These are phyloP conservation scores for Diaporthe amygdali DNA, from an alignment of 2,329 filamentous ascomycete genomes.

Conservation along the genomic window DNA sequence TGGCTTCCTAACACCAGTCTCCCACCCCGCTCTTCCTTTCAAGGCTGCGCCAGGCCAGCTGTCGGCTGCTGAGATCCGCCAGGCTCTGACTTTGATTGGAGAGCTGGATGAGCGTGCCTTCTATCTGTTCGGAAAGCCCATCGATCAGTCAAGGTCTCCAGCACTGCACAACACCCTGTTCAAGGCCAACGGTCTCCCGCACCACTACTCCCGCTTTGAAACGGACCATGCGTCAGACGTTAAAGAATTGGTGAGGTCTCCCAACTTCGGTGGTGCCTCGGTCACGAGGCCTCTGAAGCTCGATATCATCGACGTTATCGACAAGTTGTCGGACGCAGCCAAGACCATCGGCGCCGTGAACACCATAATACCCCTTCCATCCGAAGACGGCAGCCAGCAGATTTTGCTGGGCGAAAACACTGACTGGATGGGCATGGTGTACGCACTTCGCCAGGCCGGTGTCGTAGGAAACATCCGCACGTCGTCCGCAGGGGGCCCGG, in stretches of 20 bases:
- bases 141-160: slow-evolving; percentile 82
- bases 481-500: slow-evolving; percentile 48
- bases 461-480: slow-evolving; percentile 46
- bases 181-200: slow-evolving; percentile 76
- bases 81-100: slow-evolving; percentile 78
- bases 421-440: slow-evolving; percentile 92
- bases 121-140: slow-evolving; percentile 86
- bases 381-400: slow-evolving; percentile 43
- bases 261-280: slow-evolving; percentile 88
- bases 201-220: slow-evolving; percentile 79
- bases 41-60: slow-evolving; percentile 94
- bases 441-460: slow-evolving; percentile 74
- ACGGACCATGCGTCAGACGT: slow-evolving; percentile 70
- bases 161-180: slow-evolving; percentile 91
- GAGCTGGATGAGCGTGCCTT: slow-evolving; percentile 79
- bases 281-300: slow-evolving; percentile 96
- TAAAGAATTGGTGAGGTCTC: slow-evolving; percentile 66
- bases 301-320: slow-evolving; percentile 81
- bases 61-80: slow-evolving; percentile 86
- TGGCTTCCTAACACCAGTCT: slow-evolving; percentile 91
- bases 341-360: slow-evolving; percentile 90
- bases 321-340: slow-evolving; percentile 80
- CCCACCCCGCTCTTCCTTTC: slow-evolving; percentile 86
- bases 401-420: slow-evolving; percentile 88
- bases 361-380: slow-evolving; percentile 74